Evolutionary conservation across 73 alveolate species (phyloP).

Genomic region (Tetrahymena elliotti): DNA sequence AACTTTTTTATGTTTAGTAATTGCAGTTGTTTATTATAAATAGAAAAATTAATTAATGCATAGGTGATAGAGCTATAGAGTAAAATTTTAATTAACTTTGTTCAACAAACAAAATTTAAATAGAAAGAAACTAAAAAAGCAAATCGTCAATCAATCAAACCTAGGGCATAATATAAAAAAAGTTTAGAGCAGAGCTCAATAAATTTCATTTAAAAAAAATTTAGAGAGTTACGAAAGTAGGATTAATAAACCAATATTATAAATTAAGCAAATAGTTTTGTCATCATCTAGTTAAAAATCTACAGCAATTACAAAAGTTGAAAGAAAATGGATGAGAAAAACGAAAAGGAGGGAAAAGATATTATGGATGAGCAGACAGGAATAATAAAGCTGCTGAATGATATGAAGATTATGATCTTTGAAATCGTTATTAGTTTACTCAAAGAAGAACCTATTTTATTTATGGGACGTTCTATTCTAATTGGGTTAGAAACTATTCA

Average conservation of each 20-base stretch:
- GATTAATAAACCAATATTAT: neutral
- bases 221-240: neutral
- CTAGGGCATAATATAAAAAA: neutral
- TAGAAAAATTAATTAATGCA: neutral
- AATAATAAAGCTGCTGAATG: neutral
- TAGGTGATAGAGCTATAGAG: neutral
- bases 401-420: neutral
- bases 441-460: neutral
- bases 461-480: neutral
- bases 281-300: neutral
- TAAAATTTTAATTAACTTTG: neutral
- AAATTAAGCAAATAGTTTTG: no score
- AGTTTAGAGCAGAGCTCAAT: neutral
- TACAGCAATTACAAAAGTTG: neutral
- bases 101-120: neutral
- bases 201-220: no score
- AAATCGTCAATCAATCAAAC: neutral
- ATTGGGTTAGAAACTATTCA: neutral
- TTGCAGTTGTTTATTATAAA: neutral
- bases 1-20: neutral
- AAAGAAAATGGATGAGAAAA: neutral
- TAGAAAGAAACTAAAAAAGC: neutral
- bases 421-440: neutral
- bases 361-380: neutral
- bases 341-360: neutral